phyloP scores from a whole-genome alignment of 2,329 filamentous ascomycete species.

The Orbilia ellipsospora region DNA sequence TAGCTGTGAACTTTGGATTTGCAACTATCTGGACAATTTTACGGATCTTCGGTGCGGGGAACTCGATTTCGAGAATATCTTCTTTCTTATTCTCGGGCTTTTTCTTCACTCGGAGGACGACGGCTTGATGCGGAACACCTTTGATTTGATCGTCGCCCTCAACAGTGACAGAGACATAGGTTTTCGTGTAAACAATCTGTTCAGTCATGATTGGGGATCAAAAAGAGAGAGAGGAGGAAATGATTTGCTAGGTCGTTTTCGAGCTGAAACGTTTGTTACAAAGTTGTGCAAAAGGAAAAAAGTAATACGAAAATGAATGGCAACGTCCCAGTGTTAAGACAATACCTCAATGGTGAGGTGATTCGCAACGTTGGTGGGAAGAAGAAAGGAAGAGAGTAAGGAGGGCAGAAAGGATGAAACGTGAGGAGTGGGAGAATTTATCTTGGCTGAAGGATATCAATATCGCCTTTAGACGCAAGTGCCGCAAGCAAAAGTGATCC shows the following conservation, averaged over 20 bases:
- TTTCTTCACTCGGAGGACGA: conserved; percentile 11
- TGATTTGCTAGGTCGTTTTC: neutral
- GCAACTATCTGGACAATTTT: conserved; percentile 21
- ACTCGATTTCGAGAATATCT: conserved; percentile 18
- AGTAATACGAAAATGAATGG: neutral
- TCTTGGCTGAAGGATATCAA: too few relatives aligned
- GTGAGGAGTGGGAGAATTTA: too few relatives aligned
- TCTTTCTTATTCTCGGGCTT: neutral
- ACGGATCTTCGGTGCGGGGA: conserved; percentile 16
- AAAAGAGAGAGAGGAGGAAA: neutral
- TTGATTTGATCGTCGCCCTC: conserved; percentile 10
- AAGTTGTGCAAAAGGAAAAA: neutral
- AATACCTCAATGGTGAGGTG: too few relatives aligned
- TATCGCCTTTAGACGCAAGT: too few relatives aligned
- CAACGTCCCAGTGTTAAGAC: too few relatives aligned
- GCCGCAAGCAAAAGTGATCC: too few relatives aligned
- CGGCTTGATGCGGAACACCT: neutral
- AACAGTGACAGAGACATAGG: conserved; percentile 24
- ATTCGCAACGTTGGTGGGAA: too few relatives aligned
- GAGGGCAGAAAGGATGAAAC: too few relatives aligned
- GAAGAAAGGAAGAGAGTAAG: too few relatives aligned
- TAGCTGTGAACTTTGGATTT: conserved; percentile 27
- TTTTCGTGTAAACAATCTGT: conserved; percentile 5
- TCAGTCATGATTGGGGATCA: neutral
- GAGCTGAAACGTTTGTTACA: neutral